A percentile compares a stretch with the other conserved stretches of the same genome.
Conservation (phyloP, 2,329 filamentous ascomycete genomes). For the Stachybotrys chartarum region DNA sequence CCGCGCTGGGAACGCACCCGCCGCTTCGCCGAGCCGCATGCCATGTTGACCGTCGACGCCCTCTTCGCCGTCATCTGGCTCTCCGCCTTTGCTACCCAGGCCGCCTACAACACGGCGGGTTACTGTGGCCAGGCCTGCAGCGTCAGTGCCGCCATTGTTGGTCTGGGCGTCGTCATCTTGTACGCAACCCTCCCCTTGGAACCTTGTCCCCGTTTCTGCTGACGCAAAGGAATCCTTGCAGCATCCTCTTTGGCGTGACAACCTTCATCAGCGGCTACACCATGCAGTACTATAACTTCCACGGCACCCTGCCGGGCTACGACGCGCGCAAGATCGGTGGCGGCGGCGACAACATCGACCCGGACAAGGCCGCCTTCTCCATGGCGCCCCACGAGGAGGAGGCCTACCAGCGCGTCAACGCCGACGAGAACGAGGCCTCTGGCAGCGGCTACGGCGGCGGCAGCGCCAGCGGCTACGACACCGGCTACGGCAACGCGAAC, state of each 20-base stretch:
- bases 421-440: slow-evolving; percentile 40
- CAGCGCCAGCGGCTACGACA: slow-evolving; percentile 20
- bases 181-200: slow-evolving; percentile 27
- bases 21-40: slow-evolving; percentile 54
- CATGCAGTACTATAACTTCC: slow-evolving; percentile 53
- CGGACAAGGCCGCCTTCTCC: slow-evolving; percentile 63
- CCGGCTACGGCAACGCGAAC: slow-evolving; percentile 27
- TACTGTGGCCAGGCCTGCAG: slow-evolving; percentile 49
- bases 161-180: slow-evolving; percentile 55
- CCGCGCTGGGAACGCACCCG: slow-evolving; percentile 56
- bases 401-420: slow-evolving; percentile 54
- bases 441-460: slow-evolving; percentile 22
- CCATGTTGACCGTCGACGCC: slow-evolving; percentile 52
- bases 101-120: slow-evolving; percentile 52
- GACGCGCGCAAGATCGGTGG: slow-evolving; percentile 38
- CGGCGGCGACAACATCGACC: slow-evolving; percentile 48
- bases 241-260: slow-evolving; percentile 47
- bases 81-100: slow-evolving; percentile 59
- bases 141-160: slow-evolving; percentile 58
- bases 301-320: slow-evolving; percentile 56
- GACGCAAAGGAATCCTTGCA: slow-evolving; percentile 16
- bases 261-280: slow-evolving; percentile 53
- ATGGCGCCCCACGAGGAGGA: slow-evolving; percentile 61
- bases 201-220: too few species aligned
- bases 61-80: slow-evolving; percentile 56